A percentile compares a stretch with the other conserved stretches of the same genome.
phyloP scores from a whole-genome alignment of 164 flowering plant genomes.

The Buxus sempervirens region DNA sequence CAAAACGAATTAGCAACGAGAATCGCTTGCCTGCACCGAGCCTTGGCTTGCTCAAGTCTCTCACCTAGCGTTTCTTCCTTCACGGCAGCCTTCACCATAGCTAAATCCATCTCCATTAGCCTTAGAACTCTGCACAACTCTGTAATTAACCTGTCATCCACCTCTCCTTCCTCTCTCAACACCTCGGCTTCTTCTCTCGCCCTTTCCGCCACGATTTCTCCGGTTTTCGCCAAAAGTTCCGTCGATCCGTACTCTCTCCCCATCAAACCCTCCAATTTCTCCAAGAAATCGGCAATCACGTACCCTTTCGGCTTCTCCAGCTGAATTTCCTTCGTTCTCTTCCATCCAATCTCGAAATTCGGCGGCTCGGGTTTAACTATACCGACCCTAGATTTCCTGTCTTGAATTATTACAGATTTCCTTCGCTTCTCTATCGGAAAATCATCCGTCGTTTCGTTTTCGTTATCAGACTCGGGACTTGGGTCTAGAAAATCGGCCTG shows the following conservation, averaged over 20 bases:
- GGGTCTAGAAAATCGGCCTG: slow-evolving; percentile 28
- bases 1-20: slow-evolving; percentile 86
- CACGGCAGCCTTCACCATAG: slow-evolving; percentile 82
- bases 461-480: slow-evolving; percentile 19
- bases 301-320: slow-evolving; percentile 72
- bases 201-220: slow-evolving; percentile 75
- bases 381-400: slow-evolving; percentile 27
- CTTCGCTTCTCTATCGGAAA: slow-evolving; percentile 54
- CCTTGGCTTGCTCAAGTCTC: slow-evolving; percentile 75
- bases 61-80: slow-evolving; percentile 72
- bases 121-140: slow-evolving; percentile 72
- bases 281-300: slow-evolving; percentile 68
- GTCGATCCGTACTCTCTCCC: slow-evolving; percentile 58
- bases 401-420: slow-evolving; percentile 54
- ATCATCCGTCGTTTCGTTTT: slow-evolving; percentile 26
- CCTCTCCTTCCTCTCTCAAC: slow-evolving; percentile 73
- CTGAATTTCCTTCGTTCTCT: slow-evolving; percentile 62
- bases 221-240: slow-evolving; percentile 64
- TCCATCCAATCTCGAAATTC: slow-evolving; percentile 88
- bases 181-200: slow-evolving; percentile 86
- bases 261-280: slow-evolving; percentile 68
- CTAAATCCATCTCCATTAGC: slow-evolving; percentile 87
- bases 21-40: slow-evolving; percentile 90
- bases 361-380: slow-evolving; percentile 57
- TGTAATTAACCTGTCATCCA: slow-evolving; percentile 80